A percentile compares a stretch with the other conserved stretches of the same genome.
These are phyloP conservation scores for Rosa chinensis DNA, from an alignment of 306 rosid genomes.

Conservation along the genomic window DNA sequence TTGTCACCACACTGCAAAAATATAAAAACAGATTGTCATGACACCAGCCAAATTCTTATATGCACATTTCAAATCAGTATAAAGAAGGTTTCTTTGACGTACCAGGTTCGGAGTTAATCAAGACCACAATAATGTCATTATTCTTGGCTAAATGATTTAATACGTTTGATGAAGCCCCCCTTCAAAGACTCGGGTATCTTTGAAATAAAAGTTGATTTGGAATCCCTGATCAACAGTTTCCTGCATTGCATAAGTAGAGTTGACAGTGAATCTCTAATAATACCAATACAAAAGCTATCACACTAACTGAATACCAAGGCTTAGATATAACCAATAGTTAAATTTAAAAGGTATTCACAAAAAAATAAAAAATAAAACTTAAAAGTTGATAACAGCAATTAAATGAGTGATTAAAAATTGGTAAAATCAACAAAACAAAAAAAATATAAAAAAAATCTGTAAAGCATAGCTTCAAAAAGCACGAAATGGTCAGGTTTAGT, in stretches of 20 bases:
- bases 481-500: background rate
- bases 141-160: conserved; percentile 57
- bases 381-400: background rate
- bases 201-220: conserved; percentile 51
- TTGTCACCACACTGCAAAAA: conserved; percentile 47
- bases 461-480: background rate
- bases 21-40: conserved; percentile 21
- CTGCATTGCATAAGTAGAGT: conserved; percentile 44
- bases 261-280: background rate
- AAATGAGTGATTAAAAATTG: too few relatives aligned
- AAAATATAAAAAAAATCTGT: background rate
- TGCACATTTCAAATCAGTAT: conserved; percentile 10
- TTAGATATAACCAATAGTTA: background rate
- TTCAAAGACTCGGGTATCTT: conserved; percentile 67
- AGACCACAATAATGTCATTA: conserved; percentile 36
- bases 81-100: conserved; percentile 13
- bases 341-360: background rate
- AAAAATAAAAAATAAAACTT: background rate
- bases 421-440: too few relatives aligned
- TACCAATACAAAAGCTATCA: background rate
- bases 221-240: conserved; percentile 55
- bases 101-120: conserved; percentile 33
- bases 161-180: conserved; percentile 54
- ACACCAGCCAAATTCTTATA: conserved; percentile 11
- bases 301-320: background rate